phyloP scores from a whole-genome alignment of 2,329 filamentous ascomycete species.

The Thielaviopsis musarum region DNA sequence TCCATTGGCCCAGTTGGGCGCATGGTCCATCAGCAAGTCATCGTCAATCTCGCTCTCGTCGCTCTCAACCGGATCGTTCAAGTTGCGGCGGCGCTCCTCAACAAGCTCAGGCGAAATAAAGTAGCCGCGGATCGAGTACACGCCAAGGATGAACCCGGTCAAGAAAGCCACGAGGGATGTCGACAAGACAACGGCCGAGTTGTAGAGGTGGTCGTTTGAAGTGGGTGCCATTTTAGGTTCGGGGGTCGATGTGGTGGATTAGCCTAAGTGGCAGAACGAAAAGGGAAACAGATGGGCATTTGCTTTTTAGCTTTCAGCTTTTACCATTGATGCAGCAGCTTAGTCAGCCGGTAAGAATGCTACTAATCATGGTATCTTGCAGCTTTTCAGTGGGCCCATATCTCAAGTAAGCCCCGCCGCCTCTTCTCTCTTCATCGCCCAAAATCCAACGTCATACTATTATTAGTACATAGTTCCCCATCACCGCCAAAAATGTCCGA shows the following conservation, averaged over 20 bases:
- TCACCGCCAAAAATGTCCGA: constrained; percentile 18
- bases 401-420: not conserved
- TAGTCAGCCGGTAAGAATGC: not conserved
- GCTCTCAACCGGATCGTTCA: constrained; percentile 46
- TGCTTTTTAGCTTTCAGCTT: not conserved
- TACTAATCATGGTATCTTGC: not conserved
- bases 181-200: constrained; percentile 46
- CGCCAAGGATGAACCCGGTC: constrained; percentile 64
- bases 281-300: not conserved
- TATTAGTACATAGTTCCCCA: not conserved
- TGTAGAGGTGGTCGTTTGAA: constrained; percentile 24
- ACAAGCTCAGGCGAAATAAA: constrained; percentile 38
- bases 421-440: not conserved
- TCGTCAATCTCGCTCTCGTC: constrained; percentile 53
- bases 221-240: constrained; percentile 14
- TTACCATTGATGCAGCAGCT: not conserved
- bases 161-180: constrained; percentile 60
- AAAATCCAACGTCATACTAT: not conserved
- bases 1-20: constrained; percentile 49
- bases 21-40: constrained; percentile 44
- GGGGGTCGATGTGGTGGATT: not conserved
- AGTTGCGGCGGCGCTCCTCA: constrained; percentile 38
- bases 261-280: not conserved
- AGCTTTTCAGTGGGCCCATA: not conserved
- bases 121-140: constrained; percentile 51